Conservation (phyloP, 208 protist species). For the Wallacemonas sp. region DNA sequence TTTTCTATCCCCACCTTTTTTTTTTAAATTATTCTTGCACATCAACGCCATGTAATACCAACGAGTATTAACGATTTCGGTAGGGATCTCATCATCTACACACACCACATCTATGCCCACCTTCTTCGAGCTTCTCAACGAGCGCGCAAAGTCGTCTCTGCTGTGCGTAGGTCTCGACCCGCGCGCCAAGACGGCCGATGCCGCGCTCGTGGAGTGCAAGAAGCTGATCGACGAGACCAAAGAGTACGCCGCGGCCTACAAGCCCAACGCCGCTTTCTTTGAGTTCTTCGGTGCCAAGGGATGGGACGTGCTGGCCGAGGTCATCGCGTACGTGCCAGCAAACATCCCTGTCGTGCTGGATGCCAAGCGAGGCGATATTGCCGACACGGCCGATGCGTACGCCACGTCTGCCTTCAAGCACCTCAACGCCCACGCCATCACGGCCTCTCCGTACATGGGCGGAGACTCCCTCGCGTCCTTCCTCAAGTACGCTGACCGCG, state of each 20-base stretch:
- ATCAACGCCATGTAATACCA: not conserved
- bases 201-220: slow-evolving; percentile 69
- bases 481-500: slow-evolving; percentile 69
- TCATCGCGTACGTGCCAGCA: slow-evolving; percentile 65
- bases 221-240: slow-evolving; percentile 74
- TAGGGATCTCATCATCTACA: slow-evolving; percentile 14
- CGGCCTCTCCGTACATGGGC: slow-evolving; percentile 88
- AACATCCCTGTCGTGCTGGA: slow-evolving; percentile 87
- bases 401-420: slow-evolving; percentile 80
- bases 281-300: slow-evolving; percentile 77
- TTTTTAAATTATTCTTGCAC: not conserved
- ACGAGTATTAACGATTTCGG: too few species aligned
- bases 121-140: slow-evolving; percentile 87
- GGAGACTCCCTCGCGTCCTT: slow-evolving; percentile 80
- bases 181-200: slow-evolving; percentile 60
- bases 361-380: slow-evolving; percentile 89
- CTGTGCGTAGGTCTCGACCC: slow-evolving; percentile 89
- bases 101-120: not conserved
- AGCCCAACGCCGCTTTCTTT: slow-evolving; percentile 91
- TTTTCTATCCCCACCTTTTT: not conserved
- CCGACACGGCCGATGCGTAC: slow-evolving; percentile 84
- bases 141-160: slow-evolving; percentile 73
- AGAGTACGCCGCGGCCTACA: slow-evolving; percentile 85
- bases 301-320: slow-evolving; percentile 61
- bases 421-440: slow-evolving; percentile 82